Evolutionary conservation across 2,329 filamentous ascomycete genomes (phyloP), one percentile per base, ranked within the genome.

Genomic region (Verticillium alfalfae): DNA sequence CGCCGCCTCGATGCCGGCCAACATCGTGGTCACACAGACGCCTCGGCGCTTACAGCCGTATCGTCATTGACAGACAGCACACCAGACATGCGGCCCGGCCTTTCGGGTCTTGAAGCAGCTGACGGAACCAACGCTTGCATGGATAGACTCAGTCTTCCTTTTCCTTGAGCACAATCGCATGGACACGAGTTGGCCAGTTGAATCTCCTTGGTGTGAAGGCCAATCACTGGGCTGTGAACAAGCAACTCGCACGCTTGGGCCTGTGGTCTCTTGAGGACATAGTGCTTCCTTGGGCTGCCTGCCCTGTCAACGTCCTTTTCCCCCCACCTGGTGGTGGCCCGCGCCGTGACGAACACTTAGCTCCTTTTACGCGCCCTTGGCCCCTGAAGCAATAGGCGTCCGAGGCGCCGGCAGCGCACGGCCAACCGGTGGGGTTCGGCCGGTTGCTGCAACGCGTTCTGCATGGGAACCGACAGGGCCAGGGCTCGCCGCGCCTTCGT

Each of bases 351-450:
- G 41, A 22, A 56, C 34, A 15, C 38, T 63, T 63, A 63, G 49
- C 61, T 58, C 45, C 61, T 36, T 41, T 65, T 78, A 80, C 71
- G 74, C 78, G 78, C 78, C 77, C 72, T 75, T 74, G 73, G 73
- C 63, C 57, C 60, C 45, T 59, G 34, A 56, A 58, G 58, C 59
- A 59, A 54, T 63, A 62, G 57, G 64, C 41, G 63, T 62, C 41
- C 54, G 60, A 62, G 58, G 52, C 58, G 36, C 41, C 58, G 41
- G 41, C 45, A 41, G 31, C 58, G 45, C 41, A 54, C 58, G 64
- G 58, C 78, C 75, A 80, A 80, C 80, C 72, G 77, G 34, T 54
- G 65, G 63, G 63, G 64, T 52, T 62, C 63, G 66, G 41, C 62
- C 61, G 61, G 68, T 68, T 68, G 63, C 72, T 77, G 76, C 71